phyloP scores from a whole-genome alignment of 202 grass and related monocot species.

The Cymbopogon flexuosus region DNA sequence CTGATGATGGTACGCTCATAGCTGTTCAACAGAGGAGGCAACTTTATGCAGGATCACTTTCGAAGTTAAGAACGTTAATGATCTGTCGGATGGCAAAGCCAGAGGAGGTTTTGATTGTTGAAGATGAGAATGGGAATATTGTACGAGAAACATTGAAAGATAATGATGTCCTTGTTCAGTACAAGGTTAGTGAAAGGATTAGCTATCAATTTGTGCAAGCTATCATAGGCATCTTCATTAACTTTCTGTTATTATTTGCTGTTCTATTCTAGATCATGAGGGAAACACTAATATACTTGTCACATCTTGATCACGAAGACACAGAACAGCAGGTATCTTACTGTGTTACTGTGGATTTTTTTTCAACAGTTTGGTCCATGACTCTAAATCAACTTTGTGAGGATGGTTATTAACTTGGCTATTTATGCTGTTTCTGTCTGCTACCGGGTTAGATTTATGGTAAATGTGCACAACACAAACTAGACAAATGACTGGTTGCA shows the following conservation, averaged over 20 bases:
- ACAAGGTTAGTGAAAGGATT: conserved; percentile 61
- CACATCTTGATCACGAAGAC: conserved; percentile 90
- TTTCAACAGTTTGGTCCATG: not conserved
- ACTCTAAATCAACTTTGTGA: not conserved
- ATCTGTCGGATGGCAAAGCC: conserved; percentile 98
- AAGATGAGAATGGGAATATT: conserved; percentile 98
- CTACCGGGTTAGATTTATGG: not conserved
- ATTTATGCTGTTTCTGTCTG: not conserved
- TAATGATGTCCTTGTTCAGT: conserved; percentile 92
- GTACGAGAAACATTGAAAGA: conserved; percentile 98
- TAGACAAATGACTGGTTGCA: not conserved
- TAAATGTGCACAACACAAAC: not conserved
- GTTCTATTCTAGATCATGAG: conserved; percentile 71
- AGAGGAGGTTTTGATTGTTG: conserved; percentile 90
- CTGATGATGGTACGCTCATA: conserved; percentile 56
- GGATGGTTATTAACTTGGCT: not conserved
- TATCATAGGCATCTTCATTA: not conserved
- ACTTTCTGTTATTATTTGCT: not conserved
- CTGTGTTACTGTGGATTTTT: not conserved
- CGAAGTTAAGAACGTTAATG: conserved; percentile 87
- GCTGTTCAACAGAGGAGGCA: conserved; percentile 72
- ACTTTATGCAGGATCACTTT: conserved; percentile 67
- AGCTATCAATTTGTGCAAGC: not conserved
- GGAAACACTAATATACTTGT: conserved; percentile 94
- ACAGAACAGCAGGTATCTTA: conserved; percentile 79